A percentile compares a stretch with the other conserved stretches of the same genome.
These are phyloP conservation scores for Suhomyces wounanorum DNA, from an alignment of 1,139 yeast genomes.

Conservation along the genomic window DNA sequence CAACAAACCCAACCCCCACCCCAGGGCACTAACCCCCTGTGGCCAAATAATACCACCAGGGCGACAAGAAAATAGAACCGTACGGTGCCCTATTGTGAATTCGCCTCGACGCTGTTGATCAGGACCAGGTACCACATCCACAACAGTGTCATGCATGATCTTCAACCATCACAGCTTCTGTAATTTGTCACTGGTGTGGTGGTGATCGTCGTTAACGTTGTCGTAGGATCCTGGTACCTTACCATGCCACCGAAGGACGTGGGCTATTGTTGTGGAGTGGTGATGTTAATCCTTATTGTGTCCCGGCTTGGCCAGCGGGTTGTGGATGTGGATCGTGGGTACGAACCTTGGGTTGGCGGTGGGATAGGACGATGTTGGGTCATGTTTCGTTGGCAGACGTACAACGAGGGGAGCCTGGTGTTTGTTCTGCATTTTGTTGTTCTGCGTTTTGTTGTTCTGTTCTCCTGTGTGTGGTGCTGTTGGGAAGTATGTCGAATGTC, in stretches of 20 bases:
- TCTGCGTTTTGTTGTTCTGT: no score
- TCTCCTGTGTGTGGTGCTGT: no score
- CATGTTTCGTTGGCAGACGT: no score
- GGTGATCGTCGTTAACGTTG: background rate
- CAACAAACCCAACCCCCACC: background rate
- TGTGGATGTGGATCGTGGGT: no score
- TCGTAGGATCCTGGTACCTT: background rate
- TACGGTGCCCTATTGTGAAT: background rate
- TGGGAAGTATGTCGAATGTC: no score
- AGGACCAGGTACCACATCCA: background rate
- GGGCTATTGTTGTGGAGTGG: background rate
- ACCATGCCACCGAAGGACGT: background rate
- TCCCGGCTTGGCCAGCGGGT: background rate
- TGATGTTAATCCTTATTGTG: background rate
- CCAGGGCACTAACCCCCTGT: background rate
- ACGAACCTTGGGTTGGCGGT: no score
- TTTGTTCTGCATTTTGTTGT: no score
- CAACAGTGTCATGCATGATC: background rate
- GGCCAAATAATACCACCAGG: background rate
- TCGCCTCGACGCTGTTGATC: background rate
- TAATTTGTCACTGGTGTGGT: background rate
- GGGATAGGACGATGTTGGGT: no score
- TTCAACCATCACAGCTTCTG: background rate
- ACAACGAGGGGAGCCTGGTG: no score
- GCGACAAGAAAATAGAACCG: background rate